Evolutionary conservation across 1,284 basidiomycete species (phyloP), one percentile per base, ranked within the genome.

Genomic region (Anthracocystis walkeri): DNA sequence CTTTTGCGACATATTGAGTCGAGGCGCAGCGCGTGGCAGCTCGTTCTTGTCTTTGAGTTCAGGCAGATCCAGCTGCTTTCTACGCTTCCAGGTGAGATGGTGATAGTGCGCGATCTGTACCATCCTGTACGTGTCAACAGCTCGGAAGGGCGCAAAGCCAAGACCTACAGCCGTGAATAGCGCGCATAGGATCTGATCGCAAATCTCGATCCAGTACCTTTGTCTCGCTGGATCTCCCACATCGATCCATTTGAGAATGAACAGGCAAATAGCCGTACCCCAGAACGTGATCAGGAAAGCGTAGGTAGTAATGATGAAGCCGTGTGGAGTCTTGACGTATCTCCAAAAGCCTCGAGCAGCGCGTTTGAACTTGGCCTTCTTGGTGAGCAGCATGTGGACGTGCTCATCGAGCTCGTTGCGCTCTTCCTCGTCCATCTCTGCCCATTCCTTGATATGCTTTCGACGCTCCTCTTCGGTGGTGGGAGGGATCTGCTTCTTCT

Each of bases 331-430:
- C 54, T 71, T 63, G 23, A 82, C 76, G 59, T 81, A 84, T 29
- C 71, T 55, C 58, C 73, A 73, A 56, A 84, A 84, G 7, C 82
- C 82, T 18, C 61, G 62, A 2, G 66, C 50, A 16, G 69, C 73
- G 25, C 82, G 78, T 41, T 75, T 77, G 59, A 81, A 72, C 63
- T 89, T 91, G 31, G 90, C 89, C 35, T 89, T 89, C 68, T 90
- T 90, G 25, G 88, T 88, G 16, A 96, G 88, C 3, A 94, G 89
- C 74, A 92, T 89, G 59, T 92, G 90, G 23, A 96, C 91, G 86
- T 95, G 93, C 40, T 89, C 87, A 83, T 94, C 92, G 23, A 94
- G 86, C 52, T 82, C 77, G 40, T 77, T 70, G 31, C 82, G 75
- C 50, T 84, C 82, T 14, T 82, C 79, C 27, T 77, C 77, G 67